phyloP scores from a whole-genome alignment of 2,329 filamentous ascomycete species.

The Septoria linicola region DNA sequence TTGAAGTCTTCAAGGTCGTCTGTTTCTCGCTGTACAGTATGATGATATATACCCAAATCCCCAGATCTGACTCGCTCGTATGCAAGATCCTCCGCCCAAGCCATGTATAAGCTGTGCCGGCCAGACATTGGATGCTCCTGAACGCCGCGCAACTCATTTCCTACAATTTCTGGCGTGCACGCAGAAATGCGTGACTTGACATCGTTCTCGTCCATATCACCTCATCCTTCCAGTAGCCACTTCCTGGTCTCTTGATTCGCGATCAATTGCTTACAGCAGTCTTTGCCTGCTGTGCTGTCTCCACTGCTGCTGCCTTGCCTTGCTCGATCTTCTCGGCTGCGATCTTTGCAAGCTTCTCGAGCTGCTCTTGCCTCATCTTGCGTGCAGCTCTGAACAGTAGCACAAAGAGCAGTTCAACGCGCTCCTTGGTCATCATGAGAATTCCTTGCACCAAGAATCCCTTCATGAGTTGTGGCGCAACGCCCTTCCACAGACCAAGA shows the following conservation, averaged over 20 bases:
- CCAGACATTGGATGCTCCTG: slow-evolving; percentile 4
- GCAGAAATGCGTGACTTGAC: not conserved
- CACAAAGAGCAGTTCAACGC: slow-evolving; percentile 85
- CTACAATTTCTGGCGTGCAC: not conserved
- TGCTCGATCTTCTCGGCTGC: slow-evolving; percentile 60
- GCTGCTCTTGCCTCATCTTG: slow-evolving; percentile 65
- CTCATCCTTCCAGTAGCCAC: not conserved
- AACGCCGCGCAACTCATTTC: slow-evolving; percentile 3
- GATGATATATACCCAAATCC: slow-evolving; percentile 32
- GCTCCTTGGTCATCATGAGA: slow-evolving; percentile 98
- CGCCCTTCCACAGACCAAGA: slow-evolving; percentile 90
- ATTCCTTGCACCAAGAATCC: slow-evolving; percentile 91
- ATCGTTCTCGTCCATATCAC: not conserved
- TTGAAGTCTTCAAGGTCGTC: slow-evolving; percentile 2
- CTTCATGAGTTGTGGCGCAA: slow-evolving; percentile 89
- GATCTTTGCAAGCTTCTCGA: slow-evolving; percentile 65
- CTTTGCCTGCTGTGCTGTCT: slow-evolving; percentile 8
- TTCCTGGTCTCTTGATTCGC: not conserved
- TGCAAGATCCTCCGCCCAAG: not conserved
- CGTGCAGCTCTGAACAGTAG: slow-evolving; percentile 80
- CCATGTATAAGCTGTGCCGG: slow-evolving; percentile 5
- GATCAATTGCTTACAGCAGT: slow-evolving; percentile 2
- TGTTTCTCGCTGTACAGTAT: slow-evolving; percentile 30
- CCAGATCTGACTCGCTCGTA: not conserved
- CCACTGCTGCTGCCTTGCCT: slow-evolving; percentile 24